Evolutionary conservation across 2,329 filamentous ascomycete species (phyloP), one percentile per base, ranked within the genome.

Genomic region (Stenocarpella maydis): DNA sequence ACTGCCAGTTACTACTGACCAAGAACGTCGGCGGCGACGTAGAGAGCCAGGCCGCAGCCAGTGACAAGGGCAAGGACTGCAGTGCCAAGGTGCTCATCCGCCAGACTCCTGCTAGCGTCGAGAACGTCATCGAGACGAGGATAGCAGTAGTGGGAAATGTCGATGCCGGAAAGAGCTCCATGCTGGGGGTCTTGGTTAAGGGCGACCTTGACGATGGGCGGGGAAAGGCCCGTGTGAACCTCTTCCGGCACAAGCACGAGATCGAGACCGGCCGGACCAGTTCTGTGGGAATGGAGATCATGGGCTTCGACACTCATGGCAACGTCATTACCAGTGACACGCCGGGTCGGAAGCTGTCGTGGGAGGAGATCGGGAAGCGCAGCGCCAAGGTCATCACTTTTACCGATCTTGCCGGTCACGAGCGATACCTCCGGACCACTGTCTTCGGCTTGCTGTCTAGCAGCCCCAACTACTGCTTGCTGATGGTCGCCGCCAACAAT

Each of bases 401-500:
- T 80, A 97, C 93, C 41, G 96, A 99, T 79, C 84, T 99, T 73
- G 96, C 96, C 6, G 96, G 96, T 37, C 96, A 99, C 82, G 96
- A 98, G 83, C 90, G 93, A 63, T 99, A 99, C 78, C 85, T 99
- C 61, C 90, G 96, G 41, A 99, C 96, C 1, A 99, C 96, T 0
- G 95, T 99, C 31, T 99, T 99, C 77, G 96, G 96, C 2, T 86
- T 99, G 74, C 83, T 99, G 28, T 97, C 94, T 67, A 97, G 93
- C 80, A 97, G 94, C 82, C 96, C 96, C 0, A 97, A 98, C 77
- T 99, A 98, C 83, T 98, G 96, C 78, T 82, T 99, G 34, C 88
- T 99, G 58, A 99, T 99, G 96, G 96, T 99, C 0, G 96, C 96
- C 15, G 96, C 96, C 21, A 99, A 99, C 76, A 98, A 99, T 77